These are phyloP conservation scores for Pichia norvegensis DNA, from an alignment of 1,139 yeast species.

Conservation along the genomic window DNA sequence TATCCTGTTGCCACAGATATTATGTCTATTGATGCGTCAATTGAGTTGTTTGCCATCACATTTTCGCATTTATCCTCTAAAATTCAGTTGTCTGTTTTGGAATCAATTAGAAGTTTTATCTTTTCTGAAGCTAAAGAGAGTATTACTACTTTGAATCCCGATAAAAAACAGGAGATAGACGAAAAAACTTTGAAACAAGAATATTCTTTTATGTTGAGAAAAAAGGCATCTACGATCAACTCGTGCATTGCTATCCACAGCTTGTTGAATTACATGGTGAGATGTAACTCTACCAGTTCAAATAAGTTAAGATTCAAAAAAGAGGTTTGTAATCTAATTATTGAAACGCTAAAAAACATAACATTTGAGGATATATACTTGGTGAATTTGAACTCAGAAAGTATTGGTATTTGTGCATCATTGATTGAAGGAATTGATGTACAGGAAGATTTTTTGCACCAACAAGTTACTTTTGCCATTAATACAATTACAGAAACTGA, in stretches of 20 bases:
- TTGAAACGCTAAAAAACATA: constrained; percentile 50
- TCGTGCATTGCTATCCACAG: constrained; percentile 58
- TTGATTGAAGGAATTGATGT: constrained; percentile 30
- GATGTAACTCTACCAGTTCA: constrained; percentile 22
- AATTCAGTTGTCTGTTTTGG: constrained; percentile 79
- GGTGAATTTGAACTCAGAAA: constrained; percentile 47
- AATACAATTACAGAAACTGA: constrained; percentile 54
- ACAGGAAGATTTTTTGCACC: constrained; percentile 32
- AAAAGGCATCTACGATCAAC: constrained; percentile 52
- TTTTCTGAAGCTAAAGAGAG: constrained; percentile 29
- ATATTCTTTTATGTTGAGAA: constrained; percentile 26
- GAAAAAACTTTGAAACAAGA: constrained; percentile 10
- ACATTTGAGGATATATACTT: constrained; percentile 38
- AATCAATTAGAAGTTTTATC: constrained; percentile 59
- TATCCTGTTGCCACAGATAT: constrained; percentile 32
- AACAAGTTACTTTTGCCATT: constrained; percentile 46
- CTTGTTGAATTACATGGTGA: constrained; percentile 34
- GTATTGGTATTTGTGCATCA: constrained; percentile 55
- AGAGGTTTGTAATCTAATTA: constrained; percentile 41
- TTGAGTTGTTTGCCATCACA: constrained; percentile 63
- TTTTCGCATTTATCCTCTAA: constrained; percentile 72
- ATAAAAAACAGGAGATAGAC: constrained; percentile 7
- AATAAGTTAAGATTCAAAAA: constrained; percentile 31
- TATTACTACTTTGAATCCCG: constrained; percentile 11
- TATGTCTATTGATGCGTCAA: constrained; percentile 65